Evolutionary conservation across 345 rosid species (phyloP).

Genomic region (Eucalyptus erythrocorys): DNA sequence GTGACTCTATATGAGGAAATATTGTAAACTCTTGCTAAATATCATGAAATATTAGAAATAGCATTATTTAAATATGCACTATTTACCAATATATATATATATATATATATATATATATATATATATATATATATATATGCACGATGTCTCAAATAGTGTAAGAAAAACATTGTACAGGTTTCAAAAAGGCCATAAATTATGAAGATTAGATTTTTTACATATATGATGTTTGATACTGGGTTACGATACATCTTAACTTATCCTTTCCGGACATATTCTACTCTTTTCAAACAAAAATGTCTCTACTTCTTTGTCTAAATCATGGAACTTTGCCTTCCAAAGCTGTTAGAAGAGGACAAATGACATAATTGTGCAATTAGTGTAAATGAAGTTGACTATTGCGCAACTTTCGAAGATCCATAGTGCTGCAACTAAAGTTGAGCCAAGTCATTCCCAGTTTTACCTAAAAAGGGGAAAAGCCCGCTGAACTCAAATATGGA

Average conservation of each 20-base stretch:
- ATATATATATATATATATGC: too few relatives aligned
- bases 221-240: not conserved
- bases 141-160: not conserved
- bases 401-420: not conserved
- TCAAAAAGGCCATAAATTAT: not conserved
- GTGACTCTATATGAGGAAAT: not conserved
- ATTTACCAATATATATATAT: too few relatives aligned
- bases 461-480: not conserved
- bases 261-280: not conserved
- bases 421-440: not conserved
- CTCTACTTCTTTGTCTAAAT: not conserved
- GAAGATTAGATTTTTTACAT: not conserved
- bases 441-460: not conserved
- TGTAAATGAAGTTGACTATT: not conserved
- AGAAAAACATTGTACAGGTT: not conserved
- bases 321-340: not conserved
- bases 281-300: not conserved
- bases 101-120: too few relatives aligned
- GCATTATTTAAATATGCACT: not conserved
- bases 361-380: not conserved
- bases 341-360: not conserved
- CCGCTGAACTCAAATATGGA: not conserved
- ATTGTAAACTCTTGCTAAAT: not conserved
- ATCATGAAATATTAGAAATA: not conserved
- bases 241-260: not conserved